Base-by-base conservation (phyloP, 768 basidiomycete species). In the Mycena belliarum region DNA sequence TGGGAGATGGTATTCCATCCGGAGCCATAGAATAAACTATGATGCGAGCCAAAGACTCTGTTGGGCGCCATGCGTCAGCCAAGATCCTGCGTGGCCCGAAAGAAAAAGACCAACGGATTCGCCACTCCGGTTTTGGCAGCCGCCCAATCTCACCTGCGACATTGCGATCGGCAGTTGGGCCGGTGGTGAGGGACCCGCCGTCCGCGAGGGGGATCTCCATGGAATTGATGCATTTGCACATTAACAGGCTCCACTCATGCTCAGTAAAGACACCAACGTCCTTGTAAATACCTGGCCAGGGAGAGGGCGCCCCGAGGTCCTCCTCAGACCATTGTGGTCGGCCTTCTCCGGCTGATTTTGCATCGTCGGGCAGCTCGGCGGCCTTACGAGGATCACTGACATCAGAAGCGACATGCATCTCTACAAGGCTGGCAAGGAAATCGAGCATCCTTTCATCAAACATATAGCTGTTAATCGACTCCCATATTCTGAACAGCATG, bases 361-460 rank as follows among this genome's bases (percentile, higher is more conserved):
- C 87, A 72, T 90, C 88, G 66, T 90, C 88, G 35, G 87, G 86
- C 61, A 90, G 80, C 52, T 84, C 79, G 46, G 79, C 69, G 57
- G 93, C 76, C 60, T 79, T 78, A 53, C 79, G 77, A 24, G 93
- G 93, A 68, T 95, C 85, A 69, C 88, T 91, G 71, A 84, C 73
- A 40, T 82, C 78, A 50, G 93, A 87, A 65, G 89, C 87, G 61
- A 91, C 80, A 74, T 96, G 94, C 73, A 88, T 79, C 70, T 93
- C 88, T 52, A 88, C 76, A 44, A 96, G 78, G 65, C 82, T 81
- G 26, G 91, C 80, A 58, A 95, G 80, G 69, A 96, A 89, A 55
- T 91, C 83, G 60, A 95, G 78, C 85, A 93, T 92, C 70, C 93
- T 82, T 67, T 93, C 93, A 77, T 95, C 93, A 75, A 86, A 95